phyloP scores from a whole-genome alignment of 2,329 filamentous ascomycete species.

The Penicillium paneum region DNA sequence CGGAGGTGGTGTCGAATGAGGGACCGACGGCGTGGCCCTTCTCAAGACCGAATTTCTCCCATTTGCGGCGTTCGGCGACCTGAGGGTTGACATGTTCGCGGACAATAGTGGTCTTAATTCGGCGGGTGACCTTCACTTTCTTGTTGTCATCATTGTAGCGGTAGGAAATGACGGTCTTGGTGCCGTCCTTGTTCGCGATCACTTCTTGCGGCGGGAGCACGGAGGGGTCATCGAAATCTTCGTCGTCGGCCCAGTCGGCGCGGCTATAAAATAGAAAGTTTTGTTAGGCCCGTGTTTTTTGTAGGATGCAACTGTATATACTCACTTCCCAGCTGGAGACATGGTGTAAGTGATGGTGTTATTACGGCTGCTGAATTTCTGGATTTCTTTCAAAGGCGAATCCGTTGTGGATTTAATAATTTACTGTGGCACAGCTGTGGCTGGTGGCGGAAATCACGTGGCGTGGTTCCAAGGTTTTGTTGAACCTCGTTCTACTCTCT shows the following conservation, averaged over 20 bases:
- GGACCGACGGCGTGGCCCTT: slow-evolving; percentile 81
- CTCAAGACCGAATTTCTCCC: slow-evolving; percentile 88
- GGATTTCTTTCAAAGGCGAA: slow-evolving; percentile 39
- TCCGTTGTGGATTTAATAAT: slow-evolving; percentile 45
- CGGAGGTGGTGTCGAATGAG: slow-evolving; percentile 81
- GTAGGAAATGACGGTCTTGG: slow-evolving; percentile 90
- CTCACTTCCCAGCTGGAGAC: slow-evolving; percentile 49
- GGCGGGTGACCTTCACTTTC: slow-evolving; percentile 95
- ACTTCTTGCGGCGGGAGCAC: slow-evolving; percentile 81
- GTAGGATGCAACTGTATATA: slow-evolving; percentile 3
- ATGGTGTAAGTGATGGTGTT: slow-evolving; percentile 37
- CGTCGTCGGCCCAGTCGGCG: slow-evolving; percentile 92
- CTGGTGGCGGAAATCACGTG: slow-evolving; percentile 28
- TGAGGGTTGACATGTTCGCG: slow-evolving; percentile 94
- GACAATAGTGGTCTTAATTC: slow-evolving; percentile 86
- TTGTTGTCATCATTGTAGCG: slow-evolving; percentile 88
- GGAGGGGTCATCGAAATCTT: slow-evolving; percentile 80
- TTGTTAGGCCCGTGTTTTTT: slow-evolving; percentile 14
- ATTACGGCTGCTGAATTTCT: slow-evolving; percentile 38
- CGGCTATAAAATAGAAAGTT: slow-evolving; percentile 42
- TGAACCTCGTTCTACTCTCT: not conserved
- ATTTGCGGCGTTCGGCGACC: slow-evolving; percentile 89
- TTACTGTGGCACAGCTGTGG: slow-evolving; percentile 37
- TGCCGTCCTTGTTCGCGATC: slow-evolving; percentile 96
- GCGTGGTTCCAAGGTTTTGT: not conserved